A percentile compares a stretch with the other conserved stretches of the same genome.
Conservation (phyloP, 768 basidiomycete genomes). For the Pleurotus cornucopiae region DNA sequence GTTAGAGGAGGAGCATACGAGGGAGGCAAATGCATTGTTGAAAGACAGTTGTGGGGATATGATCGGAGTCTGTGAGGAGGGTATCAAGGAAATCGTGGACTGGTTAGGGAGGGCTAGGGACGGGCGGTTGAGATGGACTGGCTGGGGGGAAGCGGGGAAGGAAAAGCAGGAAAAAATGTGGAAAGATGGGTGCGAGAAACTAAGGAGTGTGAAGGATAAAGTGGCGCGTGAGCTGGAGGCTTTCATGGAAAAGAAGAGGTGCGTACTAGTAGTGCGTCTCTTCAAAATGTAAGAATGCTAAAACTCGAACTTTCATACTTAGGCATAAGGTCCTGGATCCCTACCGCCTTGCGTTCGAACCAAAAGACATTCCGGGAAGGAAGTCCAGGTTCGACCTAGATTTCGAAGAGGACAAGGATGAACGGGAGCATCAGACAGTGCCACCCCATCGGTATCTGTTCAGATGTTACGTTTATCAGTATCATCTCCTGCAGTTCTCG, state of each 20-base stretch:
- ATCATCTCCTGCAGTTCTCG: constrained; percentile 40
- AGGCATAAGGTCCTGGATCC: constrained; percentile 56
- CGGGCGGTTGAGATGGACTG: constrained; percentile 33
- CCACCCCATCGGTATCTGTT: constrained; percentile 71
- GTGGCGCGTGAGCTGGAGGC: constrained; percentile 33
- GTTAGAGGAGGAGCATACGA: constrained; percentile 35
- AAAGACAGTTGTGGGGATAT: constrained; percentile 51
- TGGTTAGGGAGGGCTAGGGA: constrained; percentile 47
- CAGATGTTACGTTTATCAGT: constrained; percentile 71
- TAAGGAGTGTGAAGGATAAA: constrained; percentile 31
- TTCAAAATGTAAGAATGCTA: too few species aligned
- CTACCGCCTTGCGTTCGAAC: constrained; percentile 49
- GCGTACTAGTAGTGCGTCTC: constrained; percentile 3
- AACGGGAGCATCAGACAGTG: constrained; percentile 18
- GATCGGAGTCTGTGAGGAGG: constrained; percentile 36
- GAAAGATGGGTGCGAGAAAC: constrained; percentile 28
- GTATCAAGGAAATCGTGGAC: constrained; percentile 33
- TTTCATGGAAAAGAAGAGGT: constrained; percentile 55
- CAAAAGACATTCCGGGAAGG: constrained; percentile 7
- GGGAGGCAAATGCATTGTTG: constrained; percentile 40
- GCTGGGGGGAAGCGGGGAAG: constrained; percentile 23
- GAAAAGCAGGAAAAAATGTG: constrained; percentile 23
- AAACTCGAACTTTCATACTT: neutral
- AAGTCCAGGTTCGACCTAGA: constrained; percentile 17
- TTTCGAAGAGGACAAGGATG: constrained; percentile 23